phyloP scores from a whole-genome alignment of 371 early-diverging fungal species.

The Mucor velutinosus region DNA sequence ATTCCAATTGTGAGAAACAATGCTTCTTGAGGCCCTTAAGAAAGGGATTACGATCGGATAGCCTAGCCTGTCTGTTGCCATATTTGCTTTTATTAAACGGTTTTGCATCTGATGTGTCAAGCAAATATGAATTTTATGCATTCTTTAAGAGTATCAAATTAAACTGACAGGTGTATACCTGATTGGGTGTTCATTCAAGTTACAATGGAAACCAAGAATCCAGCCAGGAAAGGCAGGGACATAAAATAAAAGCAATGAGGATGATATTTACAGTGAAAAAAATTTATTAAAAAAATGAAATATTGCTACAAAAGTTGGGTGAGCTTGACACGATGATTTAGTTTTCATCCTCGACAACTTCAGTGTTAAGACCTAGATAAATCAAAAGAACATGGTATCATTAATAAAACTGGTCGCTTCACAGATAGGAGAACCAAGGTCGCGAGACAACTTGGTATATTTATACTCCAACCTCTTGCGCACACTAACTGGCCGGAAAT shows the following conservation, averaged over 20 bases:
- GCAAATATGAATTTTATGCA: too few species aligned
- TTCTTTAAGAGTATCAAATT: too few species aligned
- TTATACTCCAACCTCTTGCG: constrained; percentile 35
- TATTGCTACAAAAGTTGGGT: neutral
- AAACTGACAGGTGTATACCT: too few species aligned
- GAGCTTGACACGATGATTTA: neutral
- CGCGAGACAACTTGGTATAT: constrained; percentile 11
- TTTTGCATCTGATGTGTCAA: too few species aligned
- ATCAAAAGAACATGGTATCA: neutral
- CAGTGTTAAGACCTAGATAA: constrained; percentile 15
- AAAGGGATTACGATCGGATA: too few species aligned
- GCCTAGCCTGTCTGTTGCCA: too few species aligned
- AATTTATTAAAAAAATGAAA: neutral
- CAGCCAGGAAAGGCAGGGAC: too few species aligned
- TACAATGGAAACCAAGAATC: too few species aligned
- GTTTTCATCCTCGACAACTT: constrained; percentile 18
- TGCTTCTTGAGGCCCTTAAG: too few species aligned
- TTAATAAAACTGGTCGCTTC: constrained; percentile 20
- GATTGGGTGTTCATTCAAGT: too few species aligned
- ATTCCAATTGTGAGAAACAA: too few species aligned
- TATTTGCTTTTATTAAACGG: too few species aligned
- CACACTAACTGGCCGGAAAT: constrained; percentile 29
- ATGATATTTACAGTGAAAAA: constrained; percentile 1
- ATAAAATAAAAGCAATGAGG: neutral
- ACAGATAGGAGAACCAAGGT: constrained; percentile 30